phyloP scores from a whole-genome alignment of 2,329 filamentous ascomycete genomes.

The Colletotrichum sp. region DNA sequence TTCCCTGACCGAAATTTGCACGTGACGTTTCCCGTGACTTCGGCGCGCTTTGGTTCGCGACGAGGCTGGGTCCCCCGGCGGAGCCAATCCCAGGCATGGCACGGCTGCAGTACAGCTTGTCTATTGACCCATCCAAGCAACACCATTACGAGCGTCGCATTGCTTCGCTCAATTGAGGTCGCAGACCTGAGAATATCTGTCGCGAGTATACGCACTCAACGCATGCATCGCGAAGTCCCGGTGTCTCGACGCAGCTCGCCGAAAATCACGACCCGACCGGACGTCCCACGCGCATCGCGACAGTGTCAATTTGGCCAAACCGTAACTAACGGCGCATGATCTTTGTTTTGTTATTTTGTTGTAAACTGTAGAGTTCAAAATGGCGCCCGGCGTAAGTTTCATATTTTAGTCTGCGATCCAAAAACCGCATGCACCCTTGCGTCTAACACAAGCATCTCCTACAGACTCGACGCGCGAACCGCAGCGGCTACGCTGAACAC shows the following conservation, averaged over 20 bases:
- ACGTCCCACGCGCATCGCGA: not conserved
- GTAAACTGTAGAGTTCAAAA: constrained; percentile 19
- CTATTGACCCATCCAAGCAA: not conserved
- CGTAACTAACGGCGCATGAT: not conserved
- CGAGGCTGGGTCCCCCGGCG: not conserved
- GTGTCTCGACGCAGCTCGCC: not conserved
- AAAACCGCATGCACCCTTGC: constrained; percentile 28
- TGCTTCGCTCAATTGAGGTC: not conserved
- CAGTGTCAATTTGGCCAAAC: not conserved
- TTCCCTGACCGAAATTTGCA: not conserved
- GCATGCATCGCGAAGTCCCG: not conserved
- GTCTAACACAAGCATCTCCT: constrained; percentile 21
- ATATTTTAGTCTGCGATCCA: not conserved
- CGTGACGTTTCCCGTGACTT: not conserved
- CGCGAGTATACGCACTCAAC: not conserved
- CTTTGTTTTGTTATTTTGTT: not conserved
- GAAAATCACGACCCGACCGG: not conserved
- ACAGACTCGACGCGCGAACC: constrained; percentile 62
- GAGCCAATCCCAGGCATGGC: constrained; percentile 1
- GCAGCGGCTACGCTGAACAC: constrained; percentile 62
- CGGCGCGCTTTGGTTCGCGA: not conserved
- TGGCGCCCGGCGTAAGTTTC: constrained; percentile 45
- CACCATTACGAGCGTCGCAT: not conserved
- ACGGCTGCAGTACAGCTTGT: not conserved
- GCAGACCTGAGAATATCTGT: not conserved